Percentiles rank a stretch among this genome's conserved stretches.
Evolutionary conservation across 225 moss, liverwort and hornwort species (phyloP).

Genomic region (Bryum argenteum): DNA sequence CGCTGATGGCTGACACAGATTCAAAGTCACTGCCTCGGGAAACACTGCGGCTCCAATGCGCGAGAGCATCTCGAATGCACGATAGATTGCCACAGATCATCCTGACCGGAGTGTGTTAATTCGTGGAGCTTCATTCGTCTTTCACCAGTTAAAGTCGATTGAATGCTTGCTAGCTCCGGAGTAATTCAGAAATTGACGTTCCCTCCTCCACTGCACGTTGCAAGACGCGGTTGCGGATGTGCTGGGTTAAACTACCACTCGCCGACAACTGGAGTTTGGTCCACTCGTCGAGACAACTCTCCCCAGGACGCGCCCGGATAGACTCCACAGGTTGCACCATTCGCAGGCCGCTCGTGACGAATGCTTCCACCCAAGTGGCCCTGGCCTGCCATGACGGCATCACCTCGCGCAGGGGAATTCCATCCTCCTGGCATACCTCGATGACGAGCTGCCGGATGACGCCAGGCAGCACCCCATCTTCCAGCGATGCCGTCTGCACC

Average conservation of each 20-base stretch:
- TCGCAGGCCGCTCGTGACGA: slow-evolving; percentile 47
- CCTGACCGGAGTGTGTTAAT: too few relatives aligned
- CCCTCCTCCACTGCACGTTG: slow-evolving; percentile 40
- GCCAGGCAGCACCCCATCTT: slow-evolving; percentile 70
- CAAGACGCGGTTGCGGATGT: slow-evolving; percentile 38
- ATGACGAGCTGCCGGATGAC: slow-evolving; percentile 65
- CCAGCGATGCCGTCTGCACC: slow-evolving; percentile 69
- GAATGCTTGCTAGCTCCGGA: background rate
- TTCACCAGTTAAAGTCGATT: too few relatives aligned
- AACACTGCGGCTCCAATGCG: too few relatives aligned
- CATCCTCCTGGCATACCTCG: slow-evolving; percentile 39
- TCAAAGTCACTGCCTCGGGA: too few relatives aligned
- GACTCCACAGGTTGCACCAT: slow-evolving; percentile 43
- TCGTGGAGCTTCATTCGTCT: too few relatives aligned
- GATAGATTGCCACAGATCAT: too few relatives aligned
- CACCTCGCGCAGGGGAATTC: slow-evolving; percentile 29
- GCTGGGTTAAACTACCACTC: slow-evolving; percentile 28
- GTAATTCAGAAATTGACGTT: slow-evolving; percentile 8
- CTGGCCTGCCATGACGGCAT: slow-evolving; percentile 44
- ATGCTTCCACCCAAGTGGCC: slow-evolving; percentile 37
- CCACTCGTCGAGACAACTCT: slow-evolving; percentile 22
- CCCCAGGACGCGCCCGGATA: slow-evolving; percentile 31
- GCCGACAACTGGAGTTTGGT: slow-evolving; percentile 28
- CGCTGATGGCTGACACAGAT: too few relatives aligned
- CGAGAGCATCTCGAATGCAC: too few relatives aligned